Base-by-base conservation (phyloP, 352 stramenopile species). In the Phytopythium mirpurense region DNA sequence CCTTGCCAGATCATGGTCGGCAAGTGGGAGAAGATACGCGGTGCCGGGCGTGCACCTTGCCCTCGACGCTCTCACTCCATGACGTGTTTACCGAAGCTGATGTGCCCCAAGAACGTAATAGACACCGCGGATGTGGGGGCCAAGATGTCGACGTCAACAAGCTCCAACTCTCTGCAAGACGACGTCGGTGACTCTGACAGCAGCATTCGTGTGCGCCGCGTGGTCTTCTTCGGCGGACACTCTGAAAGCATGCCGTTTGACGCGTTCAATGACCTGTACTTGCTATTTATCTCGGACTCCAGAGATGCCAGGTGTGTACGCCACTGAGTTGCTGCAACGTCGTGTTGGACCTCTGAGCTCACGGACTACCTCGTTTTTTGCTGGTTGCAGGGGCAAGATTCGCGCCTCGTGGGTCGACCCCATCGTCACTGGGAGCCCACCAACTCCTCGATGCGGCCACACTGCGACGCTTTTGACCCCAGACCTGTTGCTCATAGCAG, bases 161-260 rank as follows among this genome's bases (percentile, higher is more conserved):
- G 29, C 29, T 32, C 29, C 29, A 32, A 32, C 41, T 32, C 16
- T 10, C 15, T 14, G 23, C 41, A 21, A 15, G 44, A 51, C 6
- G 36, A 23, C 16, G 35, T 16, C 14, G 37, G 43, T 18, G 44
- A 48, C 1, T 38, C 26, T 3, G 40, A 66, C 44, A 18, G 35
- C n/a, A 7, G 50, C 24, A 38, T 81, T 27, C 48, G 57, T 35
- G 60, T 82, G 14, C 70, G 75, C 1, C 72, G 78, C 18, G 51
- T 88, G 14, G 15, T 91, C 19, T 61, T 91, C 48, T 91, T 89
- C 48, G 80, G 80, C 6, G 80, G 80, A 0, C 80, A 89, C 52
- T 73, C 67, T 0, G 80, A 91, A 53, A 68, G 71, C 18, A 86
- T 87, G 19, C 76, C 74, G 15, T 88, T 88, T 53, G 68, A 86